Percentiles rank a stretch among this genome's conserved stretches.
Evolutionary conservation across 768 basidiomycete species (phyloP).

Genomic region (Suillus fuscotomentosus): DNA sequence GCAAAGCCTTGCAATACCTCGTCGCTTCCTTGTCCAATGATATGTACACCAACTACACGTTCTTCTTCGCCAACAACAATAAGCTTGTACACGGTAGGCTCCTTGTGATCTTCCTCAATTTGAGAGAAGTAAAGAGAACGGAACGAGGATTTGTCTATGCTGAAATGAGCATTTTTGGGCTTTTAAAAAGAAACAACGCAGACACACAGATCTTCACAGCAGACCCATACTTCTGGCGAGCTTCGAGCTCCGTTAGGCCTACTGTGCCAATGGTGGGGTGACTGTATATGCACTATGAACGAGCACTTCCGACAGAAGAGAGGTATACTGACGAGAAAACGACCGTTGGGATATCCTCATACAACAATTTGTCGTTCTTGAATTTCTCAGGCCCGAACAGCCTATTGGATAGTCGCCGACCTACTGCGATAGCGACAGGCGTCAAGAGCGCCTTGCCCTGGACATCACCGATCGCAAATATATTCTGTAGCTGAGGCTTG

Average conservation of each 20-base stretch:
- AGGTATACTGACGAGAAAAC: conserved; percentile 83
- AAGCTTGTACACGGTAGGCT: conserved; percentile 93
- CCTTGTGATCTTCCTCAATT: conserved; percentile 87
- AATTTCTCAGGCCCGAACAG: conserved; percentile 85
- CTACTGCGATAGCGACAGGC: conserved; percentile 97
- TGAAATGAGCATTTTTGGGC: conserved; percentile 1
- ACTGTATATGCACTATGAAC: conserved; percentile 36
- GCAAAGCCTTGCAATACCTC: conserved; percentile 95
- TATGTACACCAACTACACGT: conserved; percentile 93
- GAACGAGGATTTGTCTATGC: conserved; percentile 75
- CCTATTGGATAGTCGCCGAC: conserved; percentile 83
- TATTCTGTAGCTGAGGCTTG: conserved; percentile 12
- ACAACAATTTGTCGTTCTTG: conserved; percentile 85
- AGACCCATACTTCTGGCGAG: conserved; percentile 83
- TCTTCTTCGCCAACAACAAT: conserved; percentile 86
- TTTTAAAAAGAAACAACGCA: conserved; percentile 5
- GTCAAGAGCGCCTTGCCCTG: conserved; percentile 91
- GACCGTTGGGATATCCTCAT: conserved; percentile 90
- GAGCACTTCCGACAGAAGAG: conserved; percentile 1
- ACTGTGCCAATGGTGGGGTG: conserved; percentile 96
- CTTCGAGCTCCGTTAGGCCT: conserved; percentile 91
- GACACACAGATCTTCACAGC: conserved; percentile 87
- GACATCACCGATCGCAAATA: conserved; percentile 90
- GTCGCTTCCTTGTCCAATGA: conserved; percentile 89
- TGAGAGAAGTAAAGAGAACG: conserved; percentile 90